Percentiles rank a stretch among this genome's conserved stretches.
Evolutionary conservation across 2,329 filamentous ascomycete genomes (phyloP).

Genomic region (Hypoxylon sp.): DNA sequence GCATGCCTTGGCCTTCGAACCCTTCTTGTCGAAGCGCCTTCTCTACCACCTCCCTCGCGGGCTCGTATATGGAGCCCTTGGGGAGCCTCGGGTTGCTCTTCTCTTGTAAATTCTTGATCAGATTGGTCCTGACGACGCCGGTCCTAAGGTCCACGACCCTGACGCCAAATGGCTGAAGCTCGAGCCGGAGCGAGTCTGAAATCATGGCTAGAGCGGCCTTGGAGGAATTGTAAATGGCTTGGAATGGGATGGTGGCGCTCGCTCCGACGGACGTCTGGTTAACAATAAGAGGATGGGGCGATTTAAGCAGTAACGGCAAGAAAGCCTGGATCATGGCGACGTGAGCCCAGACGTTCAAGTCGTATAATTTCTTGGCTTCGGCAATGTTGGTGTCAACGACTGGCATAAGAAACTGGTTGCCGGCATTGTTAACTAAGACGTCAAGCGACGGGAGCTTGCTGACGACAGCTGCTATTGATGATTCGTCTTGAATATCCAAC

Average conservation of each 20-base stretch:
- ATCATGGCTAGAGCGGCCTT: conserved; percentile 62
- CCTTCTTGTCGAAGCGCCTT: conserved; percentile 24
- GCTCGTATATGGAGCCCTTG: conserved; percentile 33
- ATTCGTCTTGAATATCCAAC: conserved; percentile 51
- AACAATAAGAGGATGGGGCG: conserved; percentile 51
- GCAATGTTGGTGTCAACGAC: conserved; percentile 50
- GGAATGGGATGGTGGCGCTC: conserved; percentile 50
- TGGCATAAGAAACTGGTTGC: conserved; percentile 44
- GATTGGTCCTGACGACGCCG: conserved; percentile 48
- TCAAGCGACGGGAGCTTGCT: conserved; percentile 32
- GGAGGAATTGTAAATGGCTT: conserved; percentile 48
- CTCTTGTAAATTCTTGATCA: conserved; percentile 45
- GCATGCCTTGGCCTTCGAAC: conserved; percentile 29
- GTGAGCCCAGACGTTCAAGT: conserved; percentile 53
- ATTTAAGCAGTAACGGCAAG: conserved; percentile 46
- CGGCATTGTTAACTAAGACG: conserved; percentile 42
- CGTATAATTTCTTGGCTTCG: conserved; percentile 51
- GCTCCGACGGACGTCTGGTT: conserved; percentile 55
- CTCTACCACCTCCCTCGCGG: conserved; percentile 25
- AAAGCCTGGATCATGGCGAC: conserved; percentile 55
- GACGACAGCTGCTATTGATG: conserved; percentile 49
- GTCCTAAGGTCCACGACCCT: conserved; percentile 52
- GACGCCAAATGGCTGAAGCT: conserved; percentile 62
- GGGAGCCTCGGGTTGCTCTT: conserved; percentile 35
- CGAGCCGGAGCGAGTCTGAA: conserved; percentile 58